Conservation (phyloP, 495 filamentous ascomycete genomes). For the Trichocladium uniseriatum region DNA sequence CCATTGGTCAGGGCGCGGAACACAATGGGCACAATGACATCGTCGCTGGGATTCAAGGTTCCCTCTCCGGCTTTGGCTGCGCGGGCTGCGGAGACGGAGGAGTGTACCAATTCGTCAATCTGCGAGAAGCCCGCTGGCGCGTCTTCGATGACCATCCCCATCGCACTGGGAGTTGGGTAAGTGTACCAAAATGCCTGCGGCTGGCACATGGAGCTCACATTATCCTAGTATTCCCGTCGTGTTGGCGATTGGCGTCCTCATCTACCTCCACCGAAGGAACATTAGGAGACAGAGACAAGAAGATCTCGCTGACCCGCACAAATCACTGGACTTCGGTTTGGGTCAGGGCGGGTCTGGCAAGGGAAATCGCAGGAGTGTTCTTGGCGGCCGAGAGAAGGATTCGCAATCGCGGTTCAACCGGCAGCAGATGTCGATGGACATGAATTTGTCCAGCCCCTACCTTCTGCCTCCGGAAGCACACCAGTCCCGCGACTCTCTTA, state of each 20-base stretch:
- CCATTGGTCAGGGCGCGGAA: constrained; percentile 12
- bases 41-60: constrained; percentile 8
- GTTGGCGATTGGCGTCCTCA: constrained; percentile 54
- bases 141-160: constrained; percentile 56
- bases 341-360: constrained; percentile 36
- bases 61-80: constrained; percentile 15
- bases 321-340: constrained; percentile 88
- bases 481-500: constrained; percentile 71
- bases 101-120: constrained; percentile 19
- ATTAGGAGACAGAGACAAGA: constrained; percentile 63
- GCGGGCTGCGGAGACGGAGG: constrained; percentile 9
- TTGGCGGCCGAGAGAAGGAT: constrained; percentile 45
- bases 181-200: constrained; percentile 28
- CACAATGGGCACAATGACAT: constrained; percentile 2
- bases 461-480: constrained; percentile 75
- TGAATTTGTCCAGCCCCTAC: constrained; percentile 77
- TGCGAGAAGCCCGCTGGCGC: constrained; percentile 51
- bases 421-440: constrained; percentile 78
- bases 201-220: constrained; percentile 21
- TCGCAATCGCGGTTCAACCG: constrained; percentile 44
- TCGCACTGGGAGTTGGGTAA: constrained; percentile 75
- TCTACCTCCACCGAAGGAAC: constrained; percentile 71
- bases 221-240: constrained; percentile 62
- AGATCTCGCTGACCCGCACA: constrained; percentile 80
- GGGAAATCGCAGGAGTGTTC: constrained; percentile 38